Evolutionary conservation across 768 basidiomycete species (phyloP).

Genomic region (Inosperma sp.): DNA sequence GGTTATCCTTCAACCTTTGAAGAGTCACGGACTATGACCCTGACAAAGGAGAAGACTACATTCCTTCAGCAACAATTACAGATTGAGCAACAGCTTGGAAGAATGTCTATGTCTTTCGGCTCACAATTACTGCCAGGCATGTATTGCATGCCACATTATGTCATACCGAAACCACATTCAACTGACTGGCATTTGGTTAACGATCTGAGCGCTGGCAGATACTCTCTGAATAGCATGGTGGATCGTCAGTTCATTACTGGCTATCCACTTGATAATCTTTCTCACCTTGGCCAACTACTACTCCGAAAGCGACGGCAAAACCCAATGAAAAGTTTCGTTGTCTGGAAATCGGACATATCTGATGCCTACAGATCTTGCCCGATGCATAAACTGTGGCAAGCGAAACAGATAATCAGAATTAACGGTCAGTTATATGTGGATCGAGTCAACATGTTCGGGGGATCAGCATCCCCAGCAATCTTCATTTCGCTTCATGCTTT

Average conservation of each 20-base stretch:
- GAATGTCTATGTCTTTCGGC: background rate
- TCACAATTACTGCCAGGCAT: constrained; percentile 23
- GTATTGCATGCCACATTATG: constrained; percentile 24
- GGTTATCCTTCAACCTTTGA: constrained; percentile 22
- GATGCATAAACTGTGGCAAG: constrained; percentile 38
- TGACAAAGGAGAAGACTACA: background rate
- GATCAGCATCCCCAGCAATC: constrained; percentile 14
- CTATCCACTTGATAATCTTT: constrained; percentile 23
- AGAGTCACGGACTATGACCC: background rate
- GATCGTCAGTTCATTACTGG: constrained; percentile 12
- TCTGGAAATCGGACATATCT: constrained; percentile 33
- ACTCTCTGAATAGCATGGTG: constrained; percentile 26
- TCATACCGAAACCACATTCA: constrained; percentile 27
- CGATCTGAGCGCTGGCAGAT: constrained; percentile 27
- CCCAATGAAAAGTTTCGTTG: background rate
- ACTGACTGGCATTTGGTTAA: constrained; percentile 26
- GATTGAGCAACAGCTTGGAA: background rate
- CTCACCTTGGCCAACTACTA: constrained; percentile 15
- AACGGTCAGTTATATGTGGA: constrained; percentile 23
- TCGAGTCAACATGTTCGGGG: constrained; percentile 23
- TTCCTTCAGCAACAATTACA: background rate
- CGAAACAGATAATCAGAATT: constrained; percentile 30
- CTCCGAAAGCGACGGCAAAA: background rate
- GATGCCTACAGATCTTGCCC: constrained; percentile 36
- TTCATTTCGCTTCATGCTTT: constrained; percentile 30